Percentiles rank a stretch among this genome's conserved stretches.
These are phyloP conservation scores for Phytopythium helicoides DNA, from an alignment of 352 stramenopile species.

Conservation along the genomic window DNA sequence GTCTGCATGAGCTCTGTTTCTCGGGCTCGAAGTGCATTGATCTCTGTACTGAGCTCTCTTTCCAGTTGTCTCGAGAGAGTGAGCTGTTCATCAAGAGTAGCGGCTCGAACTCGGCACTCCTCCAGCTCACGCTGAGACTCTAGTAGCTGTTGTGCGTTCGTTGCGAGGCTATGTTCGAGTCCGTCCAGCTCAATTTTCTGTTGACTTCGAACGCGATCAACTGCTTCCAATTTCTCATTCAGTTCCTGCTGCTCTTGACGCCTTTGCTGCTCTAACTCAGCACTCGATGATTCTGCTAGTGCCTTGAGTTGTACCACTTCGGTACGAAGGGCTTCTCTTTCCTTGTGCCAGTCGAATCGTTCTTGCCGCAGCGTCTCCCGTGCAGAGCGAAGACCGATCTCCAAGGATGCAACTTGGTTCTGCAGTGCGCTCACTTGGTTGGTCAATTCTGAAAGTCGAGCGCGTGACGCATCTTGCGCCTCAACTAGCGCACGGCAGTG, in stretches of 20 bases:
- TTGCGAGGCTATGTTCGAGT: constrained; percentile 10
- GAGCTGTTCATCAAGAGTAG: constrained; percentile 6
- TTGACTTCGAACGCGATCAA: neutral
- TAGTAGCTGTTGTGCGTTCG: constrained; percentile 12
- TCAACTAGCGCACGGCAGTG: constrained; percentile 33
- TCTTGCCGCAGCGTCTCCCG: constrained; percentile 41
- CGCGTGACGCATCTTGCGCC: constrained; percentile 26
- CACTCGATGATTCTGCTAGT: constrained; percentile 1
- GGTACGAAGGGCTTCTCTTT: constrained; percentile 17
- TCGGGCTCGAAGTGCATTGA: constrained; percentile 6
- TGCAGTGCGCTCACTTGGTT: constrained; percentile 31
- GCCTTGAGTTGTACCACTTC: constrained; percentile 5
- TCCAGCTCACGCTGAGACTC: neutral
- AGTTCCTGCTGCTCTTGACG: neutral
- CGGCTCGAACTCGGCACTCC: neutral
- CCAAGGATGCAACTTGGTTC: constrained; percentile 50
- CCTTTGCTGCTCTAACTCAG: neutral
- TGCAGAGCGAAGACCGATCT: constrained; percentile 26
- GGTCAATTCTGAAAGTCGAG: constrained; percentile 28
- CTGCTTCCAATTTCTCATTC: neutral
- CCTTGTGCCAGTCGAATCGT: constrained; percentile 25
- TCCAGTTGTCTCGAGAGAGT: neutral
- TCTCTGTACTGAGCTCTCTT: constrained; percentile 2
- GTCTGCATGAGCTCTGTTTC: constrained; percentile 15
- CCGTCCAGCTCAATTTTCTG: neutral